Evolutionary conservation across 305 asterid genomes (phyloP).

Genomic region (Fraxinus greggii): DNA sequence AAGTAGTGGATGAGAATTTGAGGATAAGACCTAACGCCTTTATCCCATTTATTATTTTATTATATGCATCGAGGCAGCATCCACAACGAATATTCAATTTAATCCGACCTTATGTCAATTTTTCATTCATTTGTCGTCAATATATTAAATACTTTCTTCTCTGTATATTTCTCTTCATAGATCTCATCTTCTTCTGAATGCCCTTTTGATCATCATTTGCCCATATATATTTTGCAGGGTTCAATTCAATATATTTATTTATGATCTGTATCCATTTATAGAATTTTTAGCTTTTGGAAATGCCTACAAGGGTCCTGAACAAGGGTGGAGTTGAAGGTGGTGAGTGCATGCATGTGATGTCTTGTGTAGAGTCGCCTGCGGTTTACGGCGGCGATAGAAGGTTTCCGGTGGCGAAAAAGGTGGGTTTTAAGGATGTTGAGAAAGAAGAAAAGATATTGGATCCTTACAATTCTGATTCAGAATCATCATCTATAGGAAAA

Average conservation of each 20-base stretch:
- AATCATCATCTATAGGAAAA: slow-evolving; percentile 79
- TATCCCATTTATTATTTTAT: slow-evolving; percentile 27
- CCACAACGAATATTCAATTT: slow-evolving; percentile 37
- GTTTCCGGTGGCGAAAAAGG: slow-evolving; percentile 31
- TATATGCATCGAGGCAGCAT: slow-evolving; percentile 20
- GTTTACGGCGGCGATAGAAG: slow-evolving; percentile 33
- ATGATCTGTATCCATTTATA: not conserved
- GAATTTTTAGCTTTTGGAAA: slow-evolving; percentile 7
- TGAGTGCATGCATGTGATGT: slow-evolving; percentile 35
- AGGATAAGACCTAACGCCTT: slow-evolving; percentile 65
- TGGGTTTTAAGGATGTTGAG: slow-evolving; percentile 28
- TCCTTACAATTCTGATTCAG: slow-evolving; percentile 37
- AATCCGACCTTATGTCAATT: slow-evolving; percentile 24
- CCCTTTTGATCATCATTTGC: slow-evolving; percentile 8
- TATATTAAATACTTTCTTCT: not conserved
- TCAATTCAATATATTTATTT: not conserved
- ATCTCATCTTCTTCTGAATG: slow-evolving; percentile 29
- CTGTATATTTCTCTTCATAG: slow-evolving; percentile 13
- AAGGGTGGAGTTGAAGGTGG: slow-evolving; percentile 33
- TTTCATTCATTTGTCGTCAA: slow-evolving; percentile 21
- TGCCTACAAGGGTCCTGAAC: slow-evolving; percentile 44
- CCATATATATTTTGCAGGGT: not conserved
- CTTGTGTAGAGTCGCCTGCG: slow-evolving; percentile 34
- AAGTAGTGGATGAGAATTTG: slow-evolving; percentile 47
- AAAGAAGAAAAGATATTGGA: slow-evolving; percentile 13